Evolutionary conservation across 805 yeast genomes (phyloP).

Genomic region (Metschnikowia bowlesiae): DNA sequence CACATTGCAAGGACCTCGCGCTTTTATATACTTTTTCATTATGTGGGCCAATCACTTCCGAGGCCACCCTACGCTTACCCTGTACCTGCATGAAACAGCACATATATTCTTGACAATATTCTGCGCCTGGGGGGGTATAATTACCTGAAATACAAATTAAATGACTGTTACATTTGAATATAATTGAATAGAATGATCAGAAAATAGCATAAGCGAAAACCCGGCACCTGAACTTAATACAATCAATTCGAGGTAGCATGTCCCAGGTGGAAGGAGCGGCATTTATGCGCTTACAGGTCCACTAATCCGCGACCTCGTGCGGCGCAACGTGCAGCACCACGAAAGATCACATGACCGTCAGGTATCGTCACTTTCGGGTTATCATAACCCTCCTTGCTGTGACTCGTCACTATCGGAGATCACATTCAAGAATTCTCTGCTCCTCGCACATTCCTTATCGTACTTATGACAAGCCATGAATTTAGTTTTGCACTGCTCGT

Average conservation of each 20-base stretch:
- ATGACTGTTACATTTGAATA: neutral
- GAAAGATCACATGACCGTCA: neutral
- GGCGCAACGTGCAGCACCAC: neutral
- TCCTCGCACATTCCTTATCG: conserved; percentile 24
- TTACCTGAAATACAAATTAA: neutral
- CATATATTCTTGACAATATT: neutral
- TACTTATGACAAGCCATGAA: conserved; percentile 16
- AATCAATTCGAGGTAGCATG: neutral
- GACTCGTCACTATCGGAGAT: neutral
- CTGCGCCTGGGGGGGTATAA: neutral
- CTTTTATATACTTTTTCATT: conserved; percentile 6
- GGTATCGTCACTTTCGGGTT: neutral
- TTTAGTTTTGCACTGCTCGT: conserved; percentile 17
- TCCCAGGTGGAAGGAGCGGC: neutral
- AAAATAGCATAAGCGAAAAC: neutral
- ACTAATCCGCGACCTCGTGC: neutral
- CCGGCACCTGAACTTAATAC: too few species aligned
- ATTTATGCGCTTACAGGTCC: conserved; percentile 3
- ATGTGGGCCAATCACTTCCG: conserved; percentile 12
- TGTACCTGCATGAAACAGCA: conserved; percentile 2
- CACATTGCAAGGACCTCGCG: conserved; percentile 1
- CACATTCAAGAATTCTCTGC: conserved; percentile 17
- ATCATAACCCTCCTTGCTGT: neutral
- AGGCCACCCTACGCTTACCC: conserved; percentile 9
- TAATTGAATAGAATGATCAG: neutral